These are phyloP conservation scores for Prunus dulcis DNA, from an alignment of 306 rosid species.

Conservation along the genomic window DNA sequence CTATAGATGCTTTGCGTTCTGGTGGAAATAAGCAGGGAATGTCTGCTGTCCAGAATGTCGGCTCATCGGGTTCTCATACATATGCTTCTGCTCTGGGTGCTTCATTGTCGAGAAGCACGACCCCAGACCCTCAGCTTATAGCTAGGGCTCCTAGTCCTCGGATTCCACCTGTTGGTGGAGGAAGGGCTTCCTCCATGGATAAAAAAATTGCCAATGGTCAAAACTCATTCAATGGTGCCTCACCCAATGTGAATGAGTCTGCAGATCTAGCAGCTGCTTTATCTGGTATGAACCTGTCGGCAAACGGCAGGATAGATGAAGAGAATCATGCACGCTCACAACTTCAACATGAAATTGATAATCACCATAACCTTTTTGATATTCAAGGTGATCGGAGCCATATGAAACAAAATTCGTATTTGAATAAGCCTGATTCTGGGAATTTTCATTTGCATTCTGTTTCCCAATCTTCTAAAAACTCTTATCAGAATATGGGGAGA, in stretches of 20 bases:
- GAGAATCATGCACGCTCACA: conserved; percentile 57
- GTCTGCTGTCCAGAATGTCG: conserved; percentile 50
- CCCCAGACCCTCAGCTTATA: conserved; percentile 81
- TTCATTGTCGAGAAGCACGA: conserved; percentile 78
- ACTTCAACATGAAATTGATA: conserved; percentile 56
- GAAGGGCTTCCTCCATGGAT: conserved; percentile 55
- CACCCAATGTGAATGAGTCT: conserved; percentile 52
- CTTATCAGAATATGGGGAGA: conserved; percentile 49
- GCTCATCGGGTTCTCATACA: conserved; percentile 52
- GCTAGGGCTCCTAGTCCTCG: conserved; percentile 93
- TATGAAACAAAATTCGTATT: conserved; percentile 48
- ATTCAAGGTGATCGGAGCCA: conserved; percentile 66
- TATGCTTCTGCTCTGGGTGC: conserved; percentile 90
- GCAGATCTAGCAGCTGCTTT: conserved; percentile 75
- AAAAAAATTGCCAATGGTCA: conserved; percentile 51
- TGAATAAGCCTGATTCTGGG: conserved; percentile 64
- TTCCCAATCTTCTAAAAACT: conserved; percentile 38
- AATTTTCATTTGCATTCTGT: conserved; percentile 46
- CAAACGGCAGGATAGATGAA: conserved; percentile 49
- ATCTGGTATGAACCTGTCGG: conserved; percentile 69
- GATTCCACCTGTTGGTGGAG: conserved; percentile 71
- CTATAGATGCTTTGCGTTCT: conserved; percentile 38
- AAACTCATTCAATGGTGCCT: conserved; percentile 50
- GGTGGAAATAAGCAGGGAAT: conserved; percentile 59
- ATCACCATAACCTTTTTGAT: conserved; percentile 55